These are phyloP conservation scores for Calocera cornea DNA, from an alignment of 768 basidiomycete species.

Conservation along the genomic window DNA sequence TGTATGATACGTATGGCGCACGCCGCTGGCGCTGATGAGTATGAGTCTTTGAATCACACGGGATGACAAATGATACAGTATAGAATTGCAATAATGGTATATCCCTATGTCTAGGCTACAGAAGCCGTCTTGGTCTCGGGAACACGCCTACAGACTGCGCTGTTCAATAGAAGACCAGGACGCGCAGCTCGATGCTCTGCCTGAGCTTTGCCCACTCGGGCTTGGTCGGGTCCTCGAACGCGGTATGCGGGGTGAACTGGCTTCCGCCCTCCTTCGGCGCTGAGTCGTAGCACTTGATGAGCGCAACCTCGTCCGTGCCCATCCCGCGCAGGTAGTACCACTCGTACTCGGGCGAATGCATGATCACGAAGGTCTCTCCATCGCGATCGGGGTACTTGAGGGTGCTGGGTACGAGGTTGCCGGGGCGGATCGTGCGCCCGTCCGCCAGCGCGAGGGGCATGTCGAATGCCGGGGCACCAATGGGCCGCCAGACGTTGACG, in stretches of 20 bases:
- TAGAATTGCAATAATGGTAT: no score
- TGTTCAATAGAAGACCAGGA: slow-evolving; percentile 24
- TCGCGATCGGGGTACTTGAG: slow-evolving; percentile 38
- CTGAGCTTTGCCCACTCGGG: slow-evolving; percentile 22
- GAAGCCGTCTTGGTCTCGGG: no score
- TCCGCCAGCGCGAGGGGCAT: slow-evolving; percentile 40
- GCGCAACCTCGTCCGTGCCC: slow-evolving; percentile 33
- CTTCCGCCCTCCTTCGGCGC: slow-evolving; percentile 18
- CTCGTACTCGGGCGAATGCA: slow-evolving; percentile 33
- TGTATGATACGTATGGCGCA: no score
- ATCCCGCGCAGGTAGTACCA: slow-evolving; percentile 41
- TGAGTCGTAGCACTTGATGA: slow-evolving; percentile 38
- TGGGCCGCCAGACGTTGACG: slow-evolving; percentile 44
- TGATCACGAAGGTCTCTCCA: slow-evolving; percentile 40
- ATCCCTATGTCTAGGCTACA: no score
- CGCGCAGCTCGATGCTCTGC: slow-evolving; percentile 28
- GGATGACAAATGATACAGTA: no score
- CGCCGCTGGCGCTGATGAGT: no score
- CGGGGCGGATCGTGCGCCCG: slow-evolving; percentile 30
- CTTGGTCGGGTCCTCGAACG: slow-evolving; percentile 25
- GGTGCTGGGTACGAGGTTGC: slow-evolving; percentile 32
- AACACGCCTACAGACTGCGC: not conserved
- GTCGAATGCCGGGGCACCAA: slow-evolving; percentile 33
- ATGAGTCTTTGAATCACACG: no score
- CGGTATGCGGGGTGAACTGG: slow-evolving; percentile 25